Evolutionary conservation across 129 eudicot genomes (phyloP), one percentile per base, ranked within the genome.

Genomic region (Apium graveolens): DNA sequence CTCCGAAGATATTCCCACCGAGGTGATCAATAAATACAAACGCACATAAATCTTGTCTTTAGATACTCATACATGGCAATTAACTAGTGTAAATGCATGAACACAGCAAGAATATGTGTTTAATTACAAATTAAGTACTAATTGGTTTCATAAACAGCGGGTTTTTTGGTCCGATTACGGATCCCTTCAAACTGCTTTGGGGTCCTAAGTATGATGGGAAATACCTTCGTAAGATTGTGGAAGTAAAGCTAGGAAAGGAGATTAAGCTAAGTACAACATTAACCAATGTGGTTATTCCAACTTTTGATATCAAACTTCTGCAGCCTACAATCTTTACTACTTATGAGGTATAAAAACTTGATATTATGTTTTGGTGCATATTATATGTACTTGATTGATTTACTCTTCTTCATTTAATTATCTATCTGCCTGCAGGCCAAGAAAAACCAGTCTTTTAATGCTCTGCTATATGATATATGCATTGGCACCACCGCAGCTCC

Each of bases 401-500:
- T 49, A 0, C 43, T 5, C 3, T 14, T 66, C 3, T 13, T 68
- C n/a, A 18, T 17, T 49, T 55, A 3, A 24, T 24, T 55, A 1
- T 0, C 11, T 26, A n/a, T 63, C 34, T 12, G 7, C 0, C 70
- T 63, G 70, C 70, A 69, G 96, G 81, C 72, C 20, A 78, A 81
- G 43, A 55, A 73, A 17, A 21, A 69, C 29, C 84, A 87, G 8
- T 24, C 27, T 11, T 41, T 82, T 29, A 80, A 91, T 49, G 93
- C 90, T 34, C 78, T 26, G 11, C 63, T 89, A 43, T 83, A 90
- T 8, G 93, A 91, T 46, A 84, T 89, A 60, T 91, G 97, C 84
- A 83, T 91, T 9, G 44, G 89, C 13, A 91, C 93, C 3, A 85
- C 97, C 0, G 97, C 97, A 32, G 97, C 97, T 35, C 97, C 97